Percentiles rank a stretch among this genome's conserved stretches.
These are phyloP conservation scores for Cercospora sp. DNA, from an alignment of 2,329 filamentous ascomycete species.

Conservation along the genomic window DNA sequence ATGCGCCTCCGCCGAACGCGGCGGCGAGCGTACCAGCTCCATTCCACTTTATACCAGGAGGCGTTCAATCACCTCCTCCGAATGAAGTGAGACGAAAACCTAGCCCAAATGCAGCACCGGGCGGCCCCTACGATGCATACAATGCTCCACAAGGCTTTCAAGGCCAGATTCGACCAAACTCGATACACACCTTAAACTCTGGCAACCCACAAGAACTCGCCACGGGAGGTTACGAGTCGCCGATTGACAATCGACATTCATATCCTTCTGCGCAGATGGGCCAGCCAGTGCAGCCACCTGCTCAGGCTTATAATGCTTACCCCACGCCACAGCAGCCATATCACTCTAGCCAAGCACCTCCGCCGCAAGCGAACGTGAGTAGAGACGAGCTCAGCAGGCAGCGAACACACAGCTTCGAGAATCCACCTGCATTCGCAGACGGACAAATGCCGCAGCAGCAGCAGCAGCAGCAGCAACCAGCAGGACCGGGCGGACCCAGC, in stretches of 20 bases:
- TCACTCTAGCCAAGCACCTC: constrained; percentile 17
- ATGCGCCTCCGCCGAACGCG: constrained; percentile 26
- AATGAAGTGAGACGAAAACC: constrained; percentile 34
- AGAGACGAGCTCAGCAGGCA: constrained; percentile 31
- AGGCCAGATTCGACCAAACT: constrained; percentile 43
- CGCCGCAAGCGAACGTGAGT: constrained; percentile 12
- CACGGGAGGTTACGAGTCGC: constrained; percentile 50
- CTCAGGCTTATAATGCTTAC: constrained; percentile 30
- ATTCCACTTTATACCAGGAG: constrained; percentile 43
- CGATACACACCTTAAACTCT: constrained; percentile 42
- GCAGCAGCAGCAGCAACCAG: constrained; percentile 34
- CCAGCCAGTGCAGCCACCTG: constrained; percentile 29
- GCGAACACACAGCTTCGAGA: constrained; percentile 36
- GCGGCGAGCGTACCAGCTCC: constrained; percentile 33
- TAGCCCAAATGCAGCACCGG: constrained; percentile 30
- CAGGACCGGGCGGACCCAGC: constrained; percentile 30
- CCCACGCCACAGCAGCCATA: constrained; percentile 27
- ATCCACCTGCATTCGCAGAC: constrained; percentile 31
- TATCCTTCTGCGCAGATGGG: constrained; percentile 38
- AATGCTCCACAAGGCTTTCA: constrained; percentile 38
- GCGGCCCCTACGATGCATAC: constrained; percentile 41
- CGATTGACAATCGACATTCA: constrained; percentile 48
- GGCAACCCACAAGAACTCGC: constrained; percentile 51
- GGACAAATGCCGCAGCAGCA: constrained; percentile 25
- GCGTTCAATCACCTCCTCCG: constrained; percentile 30